Conservation (phyloP, 352 stramenopile species). For the Globisporangium lucens region DNA sequence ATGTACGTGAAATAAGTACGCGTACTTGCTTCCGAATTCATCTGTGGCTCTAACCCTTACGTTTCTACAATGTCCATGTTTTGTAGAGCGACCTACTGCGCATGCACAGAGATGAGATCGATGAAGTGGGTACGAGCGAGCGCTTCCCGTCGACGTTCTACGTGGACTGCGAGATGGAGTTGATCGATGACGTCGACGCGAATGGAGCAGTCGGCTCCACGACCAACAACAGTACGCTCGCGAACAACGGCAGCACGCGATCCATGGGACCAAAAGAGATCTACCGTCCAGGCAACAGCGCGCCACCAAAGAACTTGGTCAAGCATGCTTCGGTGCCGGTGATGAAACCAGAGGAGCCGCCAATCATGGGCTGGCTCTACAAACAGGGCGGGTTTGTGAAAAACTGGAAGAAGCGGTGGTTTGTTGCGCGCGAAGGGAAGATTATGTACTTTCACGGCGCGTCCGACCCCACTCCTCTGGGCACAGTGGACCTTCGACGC, state of each 20-base stretch:
- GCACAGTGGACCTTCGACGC: constrained; percentile 54
- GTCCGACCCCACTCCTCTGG: constrained; percentile 65
- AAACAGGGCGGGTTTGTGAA: constrained; percentile 81
- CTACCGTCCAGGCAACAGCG: constrained; percentile 2
- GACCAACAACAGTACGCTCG: background rate
- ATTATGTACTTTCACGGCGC: constrained; percentile 74
- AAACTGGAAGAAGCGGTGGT: constrained; percentile 86
- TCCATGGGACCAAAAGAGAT: background rate
- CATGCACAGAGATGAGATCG: constrained; percentile 55
- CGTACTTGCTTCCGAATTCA: no score
- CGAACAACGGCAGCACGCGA: background rate
- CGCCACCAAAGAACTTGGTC: constrained; percentile 17
- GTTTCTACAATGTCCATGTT: background rate
- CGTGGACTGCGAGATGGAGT: constrained; percentile 49
- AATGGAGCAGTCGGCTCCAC: background rate
- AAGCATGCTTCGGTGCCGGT: constrained; percentile 19
- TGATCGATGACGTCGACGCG: constrained; percentile 19
- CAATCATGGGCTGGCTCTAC: constrained; percentile 70
- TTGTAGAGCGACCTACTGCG: constrained; percentile 42
- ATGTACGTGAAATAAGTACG: constrained; percentile 30
- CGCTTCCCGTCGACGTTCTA: constrained; percentile 57
- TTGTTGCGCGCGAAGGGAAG: constrained; percentile 73
- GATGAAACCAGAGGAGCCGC: constrained; percentile 22
- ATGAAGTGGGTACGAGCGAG: constrained; percentile 49
- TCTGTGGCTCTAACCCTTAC: no score